phyloP scores from a whole-genome alignment of 176 grass and related monocot species.

The Lolium perenne region DNA sequence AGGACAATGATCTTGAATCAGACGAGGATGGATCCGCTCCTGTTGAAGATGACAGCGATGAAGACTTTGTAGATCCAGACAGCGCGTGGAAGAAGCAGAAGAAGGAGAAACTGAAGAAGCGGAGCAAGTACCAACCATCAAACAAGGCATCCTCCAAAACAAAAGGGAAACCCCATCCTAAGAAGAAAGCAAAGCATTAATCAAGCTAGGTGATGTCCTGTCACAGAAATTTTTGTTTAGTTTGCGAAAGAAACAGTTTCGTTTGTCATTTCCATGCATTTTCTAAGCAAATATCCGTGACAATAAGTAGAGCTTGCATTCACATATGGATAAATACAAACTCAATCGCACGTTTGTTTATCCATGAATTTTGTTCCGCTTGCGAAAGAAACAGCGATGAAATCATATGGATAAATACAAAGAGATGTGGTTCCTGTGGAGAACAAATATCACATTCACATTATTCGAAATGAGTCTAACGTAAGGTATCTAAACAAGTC shows the following conservation, averaged over 20 bases:
- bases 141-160: conserved; percentile 39
- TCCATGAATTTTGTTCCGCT: too few species aligned
- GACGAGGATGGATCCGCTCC: conserved; percentile 41
- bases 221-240: background rate
- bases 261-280: conserved; percentile 24
- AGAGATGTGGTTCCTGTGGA: background rate
- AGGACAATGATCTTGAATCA: conserved; percentile 6
- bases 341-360: too few species aligned
- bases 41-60: conserved; percentile 60
- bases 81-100: conserved; percentile 56
- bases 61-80: conserved; percentile 48
- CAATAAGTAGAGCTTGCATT: too few species aligned
- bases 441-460: conserved; percentile 13
- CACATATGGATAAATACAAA: too few species aligned
- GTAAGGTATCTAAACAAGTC: conserved; percentile 27
- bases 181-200: conserved; percentile 66
- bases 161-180: conserved; percentile 52
- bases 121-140: conserved; percentile 39
- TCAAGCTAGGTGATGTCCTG: background rate
- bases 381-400: too few species aligned
- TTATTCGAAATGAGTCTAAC: conserved; percentile 16
- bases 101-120: conserved; percentile 48
- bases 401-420: background rate
- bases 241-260: background rate
- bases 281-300: too few species aligned